Conservation (phyloP, 768 basidiomycete species). For the Leccinum rimulosum region DNA sequence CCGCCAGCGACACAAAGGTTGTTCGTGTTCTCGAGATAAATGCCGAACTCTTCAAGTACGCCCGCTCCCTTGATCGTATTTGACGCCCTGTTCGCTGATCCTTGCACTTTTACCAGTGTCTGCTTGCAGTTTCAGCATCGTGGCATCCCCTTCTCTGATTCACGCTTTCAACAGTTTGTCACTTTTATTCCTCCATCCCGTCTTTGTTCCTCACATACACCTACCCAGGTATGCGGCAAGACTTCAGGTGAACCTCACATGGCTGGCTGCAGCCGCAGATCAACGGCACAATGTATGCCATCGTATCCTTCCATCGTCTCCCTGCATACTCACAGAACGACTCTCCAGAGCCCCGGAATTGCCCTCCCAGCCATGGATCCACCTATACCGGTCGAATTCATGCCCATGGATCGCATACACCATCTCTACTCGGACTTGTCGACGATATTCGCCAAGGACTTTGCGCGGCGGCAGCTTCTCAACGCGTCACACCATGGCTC, state of each 20-base stretch:
- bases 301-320: conserved; percentile 3
- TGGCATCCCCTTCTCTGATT: conserved; percentile 45
- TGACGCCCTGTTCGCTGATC: conserved; percentile 4
- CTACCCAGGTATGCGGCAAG: conserved; percentile 52
- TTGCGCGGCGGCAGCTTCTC: conserved; percentile 42
- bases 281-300: conserved; percentile 47
- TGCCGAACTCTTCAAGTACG: conserved; percentile 65
- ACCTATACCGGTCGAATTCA: conserved; percentile 49
- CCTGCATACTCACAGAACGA: conserved; percentile 4
- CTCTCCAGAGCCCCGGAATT: conserved; percentile 32
- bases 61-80: conserved; percentile 1
- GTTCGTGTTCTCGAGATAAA: conserved; percentile 65
- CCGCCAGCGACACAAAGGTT: conserved; percentile 42
- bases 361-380: conserved; percentile 58
- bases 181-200: background rate
- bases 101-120: conserved; percentile 39
- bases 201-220: conserved; percentile 12
- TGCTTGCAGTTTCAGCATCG: conserved; percentile 60
- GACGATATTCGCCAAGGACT: conserved; percentile 58
- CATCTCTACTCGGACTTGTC: conserved; percentile 64
- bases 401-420: conserved; percentile 57
- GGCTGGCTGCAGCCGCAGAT: conserved; percentile 70
- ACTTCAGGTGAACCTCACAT: conserved; percentile 68
- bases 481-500: conserved; percentile 29
- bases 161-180: conserved; percentile 58